phyloP scores from a whole-genome alignment of 129 eudicot genomes.

The Gnaphalium uliginosum region DNA sequence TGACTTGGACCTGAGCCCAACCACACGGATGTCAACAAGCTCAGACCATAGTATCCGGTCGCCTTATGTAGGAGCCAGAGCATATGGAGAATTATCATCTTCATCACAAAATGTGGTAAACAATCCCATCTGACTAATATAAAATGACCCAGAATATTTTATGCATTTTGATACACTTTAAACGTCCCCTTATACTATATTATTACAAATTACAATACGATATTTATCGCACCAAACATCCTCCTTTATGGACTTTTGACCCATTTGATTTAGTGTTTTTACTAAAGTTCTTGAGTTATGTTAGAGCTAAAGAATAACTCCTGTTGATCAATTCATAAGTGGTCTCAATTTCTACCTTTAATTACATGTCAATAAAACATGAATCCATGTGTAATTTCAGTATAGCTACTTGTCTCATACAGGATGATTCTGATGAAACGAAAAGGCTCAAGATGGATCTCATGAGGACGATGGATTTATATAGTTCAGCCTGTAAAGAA shows the following conservation, averaged over 20 bases:
- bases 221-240: too few relatives aligned
- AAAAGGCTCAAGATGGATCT: conserved; percentile 58
- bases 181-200: background rate
- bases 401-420: background rate
- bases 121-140: conserved; percentile 2
- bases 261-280: background rate
- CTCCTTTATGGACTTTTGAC: background rate
- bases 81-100: conserved; percentile 46
- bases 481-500: conserved; percentile 62
- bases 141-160: background rate
- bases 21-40: conserved; percentile 41
- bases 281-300: background rate
- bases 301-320: background rate
- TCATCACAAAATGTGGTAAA: conserved; percentile 18
- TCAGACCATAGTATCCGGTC: conserved; percentile 48
- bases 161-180: background rate
- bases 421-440: conserved; percentile 55
- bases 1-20: conserved; percentile 31
- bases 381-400: background rate
- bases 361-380: background rate
- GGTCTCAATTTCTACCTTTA: background rate
- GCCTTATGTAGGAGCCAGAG: conserved; percentile 48
- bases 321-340: background rate
- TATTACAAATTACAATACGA: background rate
- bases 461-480: conserved; percentile 54